A percentile compares a stretch with the other conserved stretches of the same genome.
Evolutionary conservation across 179 eudicot genomes (phyloP).

Genomic region (Spergularia azorica): DNA sequence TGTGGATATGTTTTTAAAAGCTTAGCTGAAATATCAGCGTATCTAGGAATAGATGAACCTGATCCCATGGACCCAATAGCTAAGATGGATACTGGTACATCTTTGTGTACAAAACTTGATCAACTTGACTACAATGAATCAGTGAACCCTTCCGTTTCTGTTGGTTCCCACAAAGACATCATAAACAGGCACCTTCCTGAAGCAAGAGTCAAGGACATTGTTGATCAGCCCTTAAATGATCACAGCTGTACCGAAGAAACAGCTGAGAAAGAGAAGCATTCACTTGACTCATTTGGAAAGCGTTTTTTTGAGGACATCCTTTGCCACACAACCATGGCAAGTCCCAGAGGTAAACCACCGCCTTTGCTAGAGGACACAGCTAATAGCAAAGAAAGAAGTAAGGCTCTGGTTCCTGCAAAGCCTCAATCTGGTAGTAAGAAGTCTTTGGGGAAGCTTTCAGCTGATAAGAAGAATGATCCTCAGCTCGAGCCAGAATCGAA

Average conservation of each 20-base stretch:
- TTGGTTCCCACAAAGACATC: conserved; percentile 25
- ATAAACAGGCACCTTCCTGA: conserved; percentile 26
- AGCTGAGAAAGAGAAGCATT: conserved; percentile 4
- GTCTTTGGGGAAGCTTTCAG: conserved; percentile 27
- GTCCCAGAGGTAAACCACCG: conserved; percentile 9
- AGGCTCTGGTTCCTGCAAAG: conserved; percentile 24
- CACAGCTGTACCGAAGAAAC: conserved; percentile 21
- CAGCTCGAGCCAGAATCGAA: conserved; percentile 30
- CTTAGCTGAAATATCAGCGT: conserved; percentile 29
- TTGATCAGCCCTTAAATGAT: conserved; percentile 29
- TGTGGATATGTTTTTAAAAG: conserved; percentile 20
- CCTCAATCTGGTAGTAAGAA: conserved; percentile 26
- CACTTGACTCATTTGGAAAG: conserved; percentile 14
- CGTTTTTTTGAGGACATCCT: conserved; percentile 9
- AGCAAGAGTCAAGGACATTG: conserved; percentile 24
- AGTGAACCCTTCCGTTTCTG: conserved; percentile 25
- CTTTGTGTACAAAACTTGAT: conserved; percentile 29
- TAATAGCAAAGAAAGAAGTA: conserved; percentile 18
- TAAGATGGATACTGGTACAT: conserved; percentile 15
- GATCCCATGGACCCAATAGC: conserved; percentile 16
- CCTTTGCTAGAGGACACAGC: conserved; percentile 15
- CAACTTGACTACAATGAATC: conserved; percentile 24
- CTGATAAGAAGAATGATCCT: conserved; percentile 26
- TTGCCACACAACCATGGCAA: conserved; percentile 9
- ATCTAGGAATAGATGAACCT: conserved; percentile 24